A percentile compares a stretch with the other conserved stretches of the same genome.
phyloP scores from a whole-genome alignment of 169 alveolate species.

The Babesia caballi region DNA sequence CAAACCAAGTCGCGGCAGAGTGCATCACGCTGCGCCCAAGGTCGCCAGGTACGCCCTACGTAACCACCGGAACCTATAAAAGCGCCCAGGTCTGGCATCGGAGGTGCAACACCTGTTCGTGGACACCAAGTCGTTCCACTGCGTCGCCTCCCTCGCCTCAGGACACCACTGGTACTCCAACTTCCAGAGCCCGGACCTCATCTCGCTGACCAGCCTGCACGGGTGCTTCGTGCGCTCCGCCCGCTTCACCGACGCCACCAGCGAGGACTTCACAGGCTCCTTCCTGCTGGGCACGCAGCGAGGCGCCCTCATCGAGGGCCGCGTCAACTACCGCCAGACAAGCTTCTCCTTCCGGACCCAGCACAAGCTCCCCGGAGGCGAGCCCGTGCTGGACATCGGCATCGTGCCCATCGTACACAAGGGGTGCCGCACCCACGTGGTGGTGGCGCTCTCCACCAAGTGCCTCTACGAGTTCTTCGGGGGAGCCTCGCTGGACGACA shows the following conservation, averaged over 20 bases:
- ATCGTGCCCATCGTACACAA: slow-evolving; percentile 42
- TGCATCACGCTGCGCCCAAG: slow-evolving; percentile 21
- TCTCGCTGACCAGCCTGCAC: slow-evolving; percentile 22
- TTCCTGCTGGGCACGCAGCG: slow-evolving; percentile 62
- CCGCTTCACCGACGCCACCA: slow-evolving; percentile 50
- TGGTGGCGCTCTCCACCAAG: slow-evolving; percentile 49
- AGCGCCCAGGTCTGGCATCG: neutral
- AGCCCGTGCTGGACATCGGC: slow-evolving; percentile 54
- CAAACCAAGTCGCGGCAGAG: slow-evolving; percentile 16
- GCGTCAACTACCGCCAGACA: slow-evolving; percentile 30
- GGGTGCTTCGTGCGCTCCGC: slow-evolving; percentile 43
- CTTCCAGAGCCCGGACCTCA: slow-evolving; percentile 42
- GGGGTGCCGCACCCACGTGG: slow-evolving; percentile 36
- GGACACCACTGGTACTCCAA: slow-evolving; percentile 62
- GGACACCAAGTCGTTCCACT: slow-evolving; percentile 66
- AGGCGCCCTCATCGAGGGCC: slow-evolving; percentile 56
- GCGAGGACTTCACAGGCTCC: slow-evolving; percentile 56
- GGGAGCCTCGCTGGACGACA: slow-evolving; percentile 49
- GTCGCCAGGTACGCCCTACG: neutral
- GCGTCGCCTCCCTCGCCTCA: slow-evolving; percentile 47
- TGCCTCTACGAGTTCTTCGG: slow-evolving; percentile 62
- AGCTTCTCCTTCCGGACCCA: slow-evolving; percentile 29
- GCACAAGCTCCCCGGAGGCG: slow-evolving; percentile 34
- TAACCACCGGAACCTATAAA: neutral
- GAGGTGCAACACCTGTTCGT: slow-evolving; percentile 52